Conservation (phyloP, 805 yeast genomes). For the Ogataea populi-albae region DNA sequence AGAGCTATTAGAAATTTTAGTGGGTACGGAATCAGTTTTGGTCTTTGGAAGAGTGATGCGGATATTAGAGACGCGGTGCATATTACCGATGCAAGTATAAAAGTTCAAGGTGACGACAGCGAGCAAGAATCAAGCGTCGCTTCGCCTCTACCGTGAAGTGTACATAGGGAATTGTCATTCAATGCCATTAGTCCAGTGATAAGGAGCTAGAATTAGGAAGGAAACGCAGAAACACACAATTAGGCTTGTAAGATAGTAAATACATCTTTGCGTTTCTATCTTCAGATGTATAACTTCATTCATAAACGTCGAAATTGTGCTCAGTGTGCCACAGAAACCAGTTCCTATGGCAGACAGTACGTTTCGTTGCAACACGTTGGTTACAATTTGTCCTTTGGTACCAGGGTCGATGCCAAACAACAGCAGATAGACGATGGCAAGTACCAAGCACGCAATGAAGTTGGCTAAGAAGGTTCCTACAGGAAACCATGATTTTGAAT, state of each 20-base stretch:
- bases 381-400: constrained; percentile 8
- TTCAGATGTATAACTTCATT: constrained; percentile 49
- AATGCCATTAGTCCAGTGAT: constrained; percentile 61
- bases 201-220: constrained; percentile 66
- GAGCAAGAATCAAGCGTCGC: constrained; percentile 1
- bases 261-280: constrained; percentile 34
- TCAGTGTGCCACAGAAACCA: constrained; percentile 31
- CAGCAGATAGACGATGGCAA: constrained; percentile 22
- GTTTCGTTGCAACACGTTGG: constrained; percentile 13
- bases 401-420: constrained; percentile 13
- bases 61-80: constrained; percentile 5
- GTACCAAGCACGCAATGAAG: constrained; percentile 20
- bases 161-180: not conserved
- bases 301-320: constrained; percentile 70
- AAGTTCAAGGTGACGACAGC: constrained; percentile 6
- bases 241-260: constrained; percentile 52
- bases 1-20: constrained; percentile 27
- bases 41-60: constrained; percentile 20
- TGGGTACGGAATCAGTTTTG: constrained; percentile 24
- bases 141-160: not conserved
- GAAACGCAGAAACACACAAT: constrained; percentile 44
- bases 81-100: not conserved
- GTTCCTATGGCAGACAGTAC: constrained; percentile 24
- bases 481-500: constrained; percentile 49
- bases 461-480: constrained; percentile 46